Evolutionary conservation across 805 yeast species (phyloP), one percentile per base, ranked within the genome.

Genomic region (Lipomyces chichibuensis): DNA sequence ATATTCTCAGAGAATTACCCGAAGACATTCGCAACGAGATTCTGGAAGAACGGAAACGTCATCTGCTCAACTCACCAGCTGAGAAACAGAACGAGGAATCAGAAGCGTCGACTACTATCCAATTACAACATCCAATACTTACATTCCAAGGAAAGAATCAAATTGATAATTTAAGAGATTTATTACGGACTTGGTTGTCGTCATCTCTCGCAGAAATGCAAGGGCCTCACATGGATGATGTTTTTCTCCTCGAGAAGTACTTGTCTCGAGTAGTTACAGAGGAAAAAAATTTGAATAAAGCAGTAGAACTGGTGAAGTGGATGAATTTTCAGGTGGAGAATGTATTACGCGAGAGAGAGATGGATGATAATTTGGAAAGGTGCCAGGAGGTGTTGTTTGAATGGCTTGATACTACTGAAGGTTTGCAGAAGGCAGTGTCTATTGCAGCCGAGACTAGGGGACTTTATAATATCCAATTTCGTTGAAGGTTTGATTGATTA

Each of bases 211-310:
- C 37, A 66, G 81, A 81, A 0, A 84, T 25, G 14, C 29, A 51
- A 66, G 81, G 82, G 0, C 86, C 86, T 2, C 80, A 79, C 65
- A 68, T 60, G 6, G 80, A 77, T 39, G 87, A 84, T 66, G 69
- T 81, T 1, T 71, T 68, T 13, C 64, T 80, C 27, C 81, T 84
- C 55, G 75, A 75, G 39, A 70, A 66, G 13, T 84, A 78, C 70
- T 63, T 83, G 49, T 59, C 67, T 5, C 71, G 70, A 13, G 67
- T 83, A 11, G 69, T 75, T 5, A 68, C 64, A 13, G 59, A 75
- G 8, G 78, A 79, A 64, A 65, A 73, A 55, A 69, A 77, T 65
- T 65, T 75, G 69, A 62, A 55, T 56, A 72, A 69, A 65, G 74
- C 74, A 0, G 57, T 69, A 13, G 58, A 59, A n/a, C 52, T 74